Evolutionary conservation across 208 protist genomes (phyloP).

Genomic region (Leishmania arabica): DNA sequence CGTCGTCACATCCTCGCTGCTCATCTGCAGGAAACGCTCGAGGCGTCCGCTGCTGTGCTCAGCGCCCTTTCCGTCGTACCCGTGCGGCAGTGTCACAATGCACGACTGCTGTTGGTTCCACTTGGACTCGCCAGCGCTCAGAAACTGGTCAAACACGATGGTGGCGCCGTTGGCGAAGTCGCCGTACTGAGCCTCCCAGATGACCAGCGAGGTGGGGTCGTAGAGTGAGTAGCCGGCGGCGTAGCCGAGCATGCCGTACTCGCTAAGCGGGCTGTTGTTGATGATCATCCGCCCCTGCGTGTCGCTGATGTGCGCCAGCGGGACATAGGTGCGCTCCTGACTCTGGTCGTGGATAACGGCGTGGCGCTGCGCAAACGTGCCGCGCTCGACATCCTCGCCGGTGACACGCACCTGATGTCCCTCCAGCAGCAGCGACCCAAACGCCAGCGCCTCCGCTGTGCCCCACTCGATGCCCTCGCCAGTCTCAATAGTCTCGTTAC

Average conservation of each 20-base stretch:
- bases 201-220: constrained; percentile 94
- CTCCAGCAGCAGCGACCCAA: constrained; percentile 95
- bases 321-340: constrained; percentile 68
- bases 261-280: constrained; percentile 95
- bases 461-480: constrained; percentile 94
- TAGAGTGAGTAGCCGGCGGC: constrained; percentile 95
- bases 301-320: constrained; percentile 74
- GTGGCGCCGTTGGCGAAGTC: constrained; percentile 98
- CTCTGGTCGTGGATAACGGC: constrained; percentile 95
- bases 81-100: constrained; percentile 98
- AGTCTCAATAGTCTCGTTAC: constrained; percentile 70
- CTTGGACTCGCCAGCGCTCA: constrained; percentile 96
- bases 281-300: constrained; percentile 87
- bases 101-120: constrained; percentile 97
- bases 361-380: constrained; percentile 98
- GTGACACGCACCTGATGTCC: constrained; percentile 94
- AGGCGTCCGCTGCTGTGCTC: constrained; percentile 98
- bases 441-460: constrained; percentile 95
- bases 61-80: constrained; percentile 97
- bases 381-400: constrained; percentile 97
- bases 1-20: constrained; percentile 89
- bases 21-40: constrained; percentile 98
- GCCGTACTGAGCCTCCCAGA: constrained; percentile 99
- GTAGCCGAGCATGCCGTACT: constrained; percentile 98
- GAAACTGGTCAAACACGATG: constrained; percentile 99